Conservation (phyloP, 441 rosid species). For the Sinapis alba region DNA sequence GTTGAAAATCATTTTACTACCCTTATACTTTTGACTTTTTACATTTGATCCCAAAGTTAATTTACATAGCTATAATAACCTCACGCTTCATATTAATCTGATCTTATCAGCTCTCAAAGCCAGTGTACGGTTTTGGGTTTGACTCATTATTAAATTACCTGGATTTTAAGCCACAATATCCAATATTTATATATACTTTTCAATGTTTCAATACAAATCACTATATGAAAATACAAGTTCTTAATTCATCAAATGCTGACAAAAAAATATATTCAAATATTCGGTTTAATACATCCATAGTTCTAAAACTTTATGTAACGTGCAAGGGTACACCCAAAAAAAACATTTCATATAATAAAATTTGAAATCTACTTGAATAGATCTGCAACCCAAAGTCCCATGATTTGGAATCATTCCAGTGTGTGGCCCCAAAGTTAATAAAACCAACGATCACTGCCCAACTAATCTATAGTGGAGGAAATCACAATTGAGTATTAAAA, state of each 20-base stretch:
- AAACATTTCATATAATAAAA: not conserved
- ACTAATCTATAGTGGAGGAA: not conserved
- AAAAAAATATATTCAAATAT: not conserved
- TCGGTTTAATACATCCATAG: not conserved
- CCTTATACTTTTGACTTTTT: not conserved
- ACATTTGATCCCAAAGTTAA: not conserved
- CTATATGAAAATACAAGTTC: too few relatives aligned
- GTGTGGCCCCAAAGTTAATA: slow-evolving; percentile 17
- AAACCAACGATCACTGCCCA: not conserved
- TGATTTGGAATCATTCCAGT: slow-evolving; percentile 4
- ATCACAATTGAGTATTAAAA: not conserved
- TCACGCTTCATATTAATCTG: not conserved
- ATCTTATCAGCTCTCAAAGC: not conserved
- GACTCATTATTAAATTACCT: not conserved
- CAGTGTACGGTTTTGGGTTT: not conserved
- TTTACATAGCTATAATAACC: not conserved
- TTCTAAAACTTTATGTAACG: not conserved
- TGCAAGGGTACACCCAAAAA: not conserved
- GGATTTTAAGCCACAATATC: not conserved
- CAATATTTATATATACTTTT: not conserved
- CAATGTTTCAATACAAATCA: not conserved
- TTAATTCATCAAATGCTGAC: not conserved
- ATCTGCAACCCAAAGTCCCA: not conserved
- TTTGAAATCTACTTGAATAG: not conserved
- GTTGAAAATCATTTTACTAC: not conserved